Conservation (phyloP, 805 yeast genomes). For the Candida chauliodis region DNA sequence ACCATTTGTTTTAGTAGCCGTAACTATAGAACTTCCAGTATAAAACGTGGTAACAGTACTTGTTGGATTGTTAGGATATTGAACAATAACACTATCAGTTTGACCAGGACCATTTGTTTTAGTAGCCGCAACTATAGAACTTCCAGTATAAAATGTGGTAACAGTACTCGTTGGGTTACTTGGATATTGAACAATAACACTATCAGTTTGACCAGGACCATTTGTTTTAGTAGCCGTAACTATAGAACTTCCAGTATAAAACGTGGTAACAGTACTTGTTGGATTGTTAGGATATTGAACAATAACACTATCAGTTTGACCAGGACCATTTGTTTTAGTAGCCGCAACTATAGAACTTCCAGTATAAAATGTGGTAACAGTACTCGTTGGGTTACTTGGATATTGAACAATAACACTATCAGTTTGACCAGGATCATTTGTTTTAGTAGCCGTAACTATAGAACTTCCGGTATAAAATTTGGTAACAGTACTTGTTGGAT, state of each 20-base stretch:
- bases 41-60: background rate
- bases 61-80: conserved; percentile 3
- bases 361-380: conserved; percentile 1
- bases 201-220: conserved; percentile 5
- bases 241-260: background rate
- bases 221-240: background rate
- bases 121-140: background rate
- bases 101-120: background rate
- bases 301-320: background rate
- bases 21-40: background rate
- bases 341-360: background rate
- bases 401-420: background rate
- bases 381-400: conserved; percentile 3
- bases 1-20: background rate
- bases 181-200: conserved; percentile 8
- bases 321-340: background rate
- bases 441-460: background rate
- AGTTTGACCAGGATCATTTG: background rate
- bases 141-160: conserved; percentile 4
- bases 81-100: conserved; percentile 1
- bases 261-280: background rate
- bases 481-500: background rate
- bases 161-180: conserved; percentile 8
- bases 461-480: conserved; percentile 5
- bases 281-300: conserved; percentile 3